These are phyloP conservation scores for Nakaseomyces sp. DNA, from an alignment of 1,139 yeast genomes.

Conservation along the genomic window DNA sequence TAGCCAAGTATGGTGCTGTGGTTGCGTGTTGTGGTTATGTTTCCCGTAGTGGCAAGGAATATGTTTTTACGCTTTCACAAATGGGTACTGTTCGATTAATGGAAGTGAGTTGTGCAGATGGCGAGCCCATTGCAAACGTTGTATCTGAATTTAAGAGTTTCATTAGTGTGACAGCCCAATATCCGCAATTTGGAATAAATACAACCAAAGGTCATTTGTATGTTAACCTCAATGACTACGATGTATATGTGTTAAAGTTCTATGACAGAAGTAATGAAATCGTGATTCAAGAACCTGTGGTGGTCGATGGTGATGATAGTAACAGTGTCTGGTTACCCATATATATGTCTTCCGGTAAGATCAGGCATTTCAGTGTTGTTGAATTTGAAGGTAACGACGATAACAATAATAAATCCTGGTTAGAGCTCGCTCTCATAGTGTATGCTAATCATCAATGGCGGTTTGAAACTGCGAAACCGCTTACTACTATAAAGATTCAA, in stretches of 20 bases:
- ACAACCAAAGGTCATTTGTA: background rate
- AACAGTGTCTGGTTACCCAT: background rate
- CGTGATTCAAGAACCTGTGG: background rate
- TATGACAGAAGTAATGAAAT: background rate
- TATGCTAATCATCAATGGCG: background rate
- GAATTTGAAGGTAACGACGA: background rate
- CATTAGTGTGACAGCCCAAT: background rate
- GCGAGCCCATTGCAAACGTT: background rate
- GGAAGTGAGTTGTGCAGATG: background rate
- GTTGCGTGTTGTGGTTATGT: constrained; percentile 1
- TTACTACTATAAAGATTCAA: background rate
- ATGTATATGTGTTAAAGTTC: constrained; percentile 1
- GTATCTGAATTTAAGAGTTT: background rate
- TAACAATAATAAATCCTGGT: background rate
- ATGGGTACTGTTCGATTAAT: background rate
- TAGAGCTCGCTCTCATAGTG: background rate
- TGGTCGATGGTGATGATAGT: background rate
- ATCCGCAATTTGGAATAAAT: background rate
- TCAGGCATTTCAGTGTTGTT: background rate
- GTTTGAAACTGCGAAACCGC: background rate
- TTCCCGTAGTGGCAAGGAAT: background rate
- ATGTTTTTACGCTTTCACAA: background rate
- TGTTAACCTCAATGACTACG: background rate
- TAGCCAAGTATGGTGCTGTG: background rate
- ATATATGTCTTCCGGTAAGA: background rate